Conservation (phyloP, 2,329 filamentous ascomycete genomes). For the Ophiosphaerella narmari region DNA sequence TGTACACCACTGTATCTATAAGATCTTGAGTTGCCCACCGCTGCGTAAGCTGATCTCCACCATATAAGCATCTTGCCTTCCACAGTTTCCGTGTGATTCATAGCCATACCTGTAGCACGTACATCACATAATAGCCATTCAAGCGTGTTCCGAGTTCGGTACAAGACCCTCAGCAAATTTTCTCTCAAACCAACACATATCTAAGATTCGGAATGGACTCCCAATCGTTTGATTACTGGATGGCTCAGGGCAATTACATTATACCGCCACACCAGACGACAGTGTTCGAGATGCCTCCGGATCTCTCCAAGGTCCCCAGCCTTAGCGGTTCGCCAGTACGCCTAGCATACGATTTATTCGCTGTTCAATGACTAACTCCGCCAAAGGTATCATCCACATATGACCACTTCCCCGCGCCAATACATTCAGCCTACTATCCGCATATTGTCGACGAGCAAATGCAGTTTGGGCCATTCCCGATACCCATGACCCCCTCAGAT, state of each 20-base stretch:
- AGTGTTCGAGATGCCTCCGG: constrained; percentile 41
- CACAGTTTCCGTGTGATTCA: constrained; percentile 1
- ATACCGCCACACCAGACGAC: constrained; percentile 36
- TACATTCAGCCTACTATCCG: constrained; percentile 41
- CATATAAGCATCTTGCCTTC: constrained; percentile 29
- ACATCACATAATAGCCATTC: background rate
- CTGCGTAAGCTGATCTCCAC: constrained; percentile 34
- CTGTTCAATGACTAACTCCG: constrained; percentile 7
- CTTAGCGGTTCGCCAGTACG: constrained; percentile 47
- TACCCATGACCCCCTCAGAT: constrained; percentile 47
- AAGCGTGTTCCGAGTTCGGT: constrained; percentile 1
- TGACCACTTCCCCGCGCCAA: constrained; percentile 39
- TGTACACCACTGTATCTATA: constrained; percentile 37
- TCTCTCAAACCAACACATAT: constrained; percentile 7
- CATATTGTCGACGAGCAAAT: constrained; percentile 40
- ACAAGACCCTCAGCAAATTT: constrained; percentile 9
- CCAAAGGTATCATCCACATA: constrained; percentile 43
- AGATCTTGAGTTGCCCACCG: constrained; percentile 39
- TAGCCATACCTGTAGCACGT: constrained; percentile 3
- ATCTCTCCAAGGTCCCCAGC: constrained; percentile 45
- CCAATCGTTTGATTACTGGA: constrained; percentile 45
- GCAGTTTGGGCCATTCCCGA: constrained; percentile 40
- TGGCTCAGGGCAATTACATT: constrained; percentile 41
- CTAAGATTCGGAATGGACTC: constrained; percentile 36
- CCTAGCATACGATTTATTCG: background rate